These are phyloP conservation scores for Taxillus chinensis DNA, from an alignment of 164 flowering plant species.

Conservation along the genomic window DNA sequence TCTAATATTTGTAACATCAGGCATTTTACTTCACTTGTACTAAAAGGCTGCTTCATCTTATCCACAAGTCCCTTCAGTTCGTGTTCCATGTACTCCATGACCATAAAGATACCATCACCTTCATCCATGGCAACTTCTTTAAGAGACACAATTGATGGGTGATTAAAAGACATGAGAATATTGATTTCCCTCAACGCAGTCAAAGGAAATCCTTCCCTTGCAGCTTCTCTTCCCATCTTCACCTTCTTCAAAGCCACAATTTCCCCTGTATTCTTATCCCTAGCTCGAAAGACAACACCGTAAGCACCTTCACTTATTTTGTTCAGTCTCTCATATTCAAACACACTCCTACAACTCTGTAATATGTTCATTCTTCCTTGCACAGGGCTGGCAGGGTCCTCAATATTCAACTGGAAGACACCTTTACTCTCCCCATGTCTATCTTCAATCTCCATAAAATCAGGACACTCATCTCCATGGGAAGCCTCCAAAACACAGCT, in stretches of 20 bases:
- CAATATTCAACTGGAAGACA: slow-evolving; percentile 2
- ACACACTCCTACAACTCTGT: slow-evolving; percentile 49
- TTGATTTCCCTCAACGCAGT: slow-evolving; percentile 71
- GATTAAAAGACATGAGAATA: slow-evolving; percentile 47
- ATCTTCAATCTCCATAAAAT: slow-evolving; percentile 19
- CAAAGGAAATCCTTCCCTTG: slow-evolving; percentile 60
- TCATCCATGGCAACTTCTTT: slow-evolving; percentile 64
- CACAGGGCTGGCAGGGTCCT: slow-evolving; percentile 1
- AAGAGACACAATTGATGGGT: slow-evolving; percentile 59
- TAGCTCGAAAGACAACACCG: slow-evolving; percentile 67
- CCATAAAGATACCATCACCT: slow-evolving; percentile 48
- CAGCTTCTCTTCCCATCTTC: slow-evolving; percentile 37
- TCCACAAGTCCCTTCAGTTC: slow-evolving; percentile 66
- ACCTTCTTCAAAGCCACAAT: slow-evolving; percentile 75
- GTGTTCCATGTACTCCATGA: slow-evolving; percentile 79
- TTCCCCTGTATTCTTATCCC: slow-evolving; percentile 52
- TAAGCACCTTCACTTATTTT: slow-evolving; percentile 72
- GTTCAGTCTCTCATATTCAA: slow-evolving; percentile 52
- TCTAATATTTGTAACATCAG: slow-evolving; percentile 68
- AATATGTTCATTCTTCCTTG: slow-evolving; percentile 38
- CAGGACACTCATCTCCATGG: slow-evolving; percentile 16
- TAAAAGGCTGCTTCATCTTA: slow-evolving; percentile 48
- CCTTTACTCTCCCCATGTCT: slow-evolving; percentile 1
- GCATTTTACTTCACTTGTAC: slow-evolving; percentile 67
- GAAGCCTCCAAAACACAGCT: neutral